Evolutionary conservation across 2,329 filamentous ascomycete genomes (phyloP), one percentile per base, ranked within the genome.

Genomic region (Monilinia aucupariae): DNA sequence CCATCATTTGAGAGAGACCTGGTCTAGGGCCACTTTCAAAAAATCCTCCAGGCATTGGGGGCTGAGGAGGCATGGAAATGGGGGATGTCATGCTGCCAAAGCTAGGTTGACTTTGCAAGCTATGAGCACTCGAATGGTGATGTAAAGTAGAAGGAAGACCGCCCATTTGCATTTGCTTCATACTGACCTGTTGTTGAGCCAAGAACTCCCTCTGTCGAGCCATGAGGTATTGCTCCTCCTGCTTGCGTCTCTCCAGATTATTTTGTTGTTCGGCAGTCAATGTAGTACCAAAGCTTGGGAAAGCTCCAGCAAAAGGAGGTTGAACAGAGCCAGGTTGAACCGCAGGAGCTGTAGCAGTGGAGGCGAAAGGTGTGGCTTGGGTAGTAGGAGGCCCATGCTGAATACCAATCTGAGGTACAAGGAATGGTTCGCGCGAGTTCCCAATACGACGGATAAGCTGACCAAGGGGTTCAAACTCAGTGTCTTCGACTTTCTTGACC

Each of bases 201-300:
- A 97, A 83, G 69, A 91, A 91, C 74, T 99, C 94, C 69, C 96
- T 91, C 75, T 99, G 94, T 49, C 94, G 88, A 52, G 96, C 94
- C 85, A 97, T 96, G 43, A 96, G 81, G 74, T 94, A 96, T 74
- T 99, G 94, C 73, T 99, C 96, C 76, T 99, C 94, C 75, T 99
- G 94, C 79, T 99, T 99, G 59, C 94, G 84, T 61, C 94, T 85
- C 78, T 99, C 94, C 1, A 99, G 80, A 47, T 96, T 96, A 77
- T 99, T 99, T 74, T 99, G 94, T 76, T 99, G 94, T 72, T 97
- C 93, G 0, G 94, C 94, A 10, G 96, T 99, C 69, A 99, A 80
- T 0, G 96, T 99, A 9, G 94, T 92, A 7, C 94, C 94, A 74
- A 97, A 99, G 73, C 91, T 96, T 0, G 94, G 96, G 75, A 99